Conservation (phyloP, 208 protist genomes). For the Crithidia thermophila region DNA sequence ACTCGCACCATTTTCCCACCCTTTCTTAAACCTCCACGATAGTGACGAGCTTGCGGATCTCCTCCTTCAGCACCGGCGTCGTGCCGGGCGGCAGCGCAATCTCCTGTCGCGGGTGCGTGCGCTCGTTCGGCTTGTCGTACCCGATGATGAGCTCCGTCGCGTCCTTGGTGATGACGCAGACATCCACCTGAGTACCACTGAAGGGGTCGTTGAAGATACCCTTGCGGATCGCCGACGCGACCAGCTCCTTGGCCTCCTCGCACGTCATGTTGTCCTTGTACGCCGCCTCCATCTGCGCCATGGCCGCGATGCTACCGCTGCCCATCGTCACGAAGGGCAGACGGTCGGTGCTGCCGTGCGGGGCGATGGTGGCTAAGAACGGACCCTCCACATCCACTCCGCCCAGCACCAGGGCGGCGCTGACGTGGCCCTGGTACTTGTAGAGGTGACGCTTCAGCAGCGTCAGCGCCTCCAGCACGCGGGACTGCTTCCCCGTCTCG, state of each 20-base stretch:
- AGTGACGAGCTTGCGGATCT: conserved; percentile 79
- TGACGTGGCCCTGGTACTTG: conserved; percentile 98
- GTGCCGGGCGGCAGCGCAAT: conserved; percentile 79
- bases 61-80: conserved; percentile 70
- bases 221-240: conserved; percentile 96
- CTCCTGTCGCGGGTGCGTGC: conserved; percentile 77
- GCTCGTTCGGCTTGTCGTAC: conserved; percentile 87
- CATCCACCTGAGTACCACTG: conserved; percentile 99
- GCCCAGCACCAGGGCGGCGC: conserved; percentile 98
- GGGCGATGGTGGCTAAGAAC: conserved; percentile 97
- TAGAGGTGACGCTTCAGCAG: conserved; percentile 98
- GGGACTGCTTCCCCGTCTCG: conserved; percentile 94
- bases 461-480: conserved; percentile 97
- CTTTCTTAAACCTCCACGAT: conserved; percentile 66
- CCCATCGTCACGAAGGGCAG: conserved; percentile 99
- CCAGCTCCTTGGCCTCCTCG: conserved; percentile 98
- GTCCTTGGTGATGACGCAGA: conserved; percentile 97
- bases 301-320: conserved; percentile 99
- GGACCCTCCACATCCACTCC: conserved; percentile 98
- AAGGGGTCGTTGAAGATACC: conserved; percentile 99
- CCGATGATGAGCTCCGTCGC: conserved; percentile 86
- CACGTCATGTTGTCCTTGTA: conserved; percentile 95
- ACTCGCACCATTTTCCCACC: neutral
- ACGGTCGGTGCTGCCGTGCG: conserved; percentile 97
- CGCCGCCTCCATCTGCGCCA: conserved; percentile 97